Percentiles rank a stretch among this genome's conserved stretches.
These are phyloP conservation scores for Boletus reticuloceps DNA, from an alignment of 768 basidiomycete genomes.

Conservation along the genomic window DNA sequence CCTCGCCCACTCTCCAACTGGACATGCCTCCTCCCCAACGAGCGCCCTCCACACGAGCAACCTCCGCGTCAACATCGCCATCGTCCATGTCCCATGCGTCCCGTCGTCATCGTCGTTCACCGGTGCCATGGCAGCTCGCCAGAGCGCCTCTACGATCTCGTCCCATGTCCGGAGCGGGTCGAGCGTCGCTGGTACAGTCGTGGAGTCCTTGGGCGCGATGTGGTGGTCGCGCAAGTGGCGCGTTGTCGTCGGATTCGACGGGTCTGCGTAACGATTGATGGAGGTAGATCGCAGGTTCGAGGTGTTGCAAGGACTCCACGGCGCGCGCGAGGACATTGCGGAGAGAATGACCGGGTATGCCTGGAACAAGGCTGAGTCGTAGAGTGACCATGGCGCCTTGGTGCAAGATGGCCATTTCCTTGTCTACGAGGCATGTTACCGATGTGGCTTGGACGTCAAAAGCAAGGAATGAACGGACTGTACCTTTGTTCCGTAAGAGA, in stretches of 20 bases:
- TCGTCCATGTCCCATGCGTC: conserved; percentile 26
- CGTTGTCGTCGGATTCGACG: background rate
- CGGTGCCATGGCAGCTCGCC: conserved; percentile 25
- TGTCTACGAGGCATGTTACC: conserved; percentile 11
- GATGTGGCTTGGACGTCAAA: background rate
- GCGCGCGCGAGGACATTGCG: conserved; percentile 31
- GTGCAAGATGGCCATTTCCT: conserved; percentile 14
- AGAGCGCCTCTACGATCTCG: conserved; percentile 47
- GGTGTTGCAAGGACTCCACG: conserved; percentile 23
- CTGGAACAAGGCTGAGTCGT: conserved; percentile 37
- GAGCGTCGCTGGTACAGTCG: conserved; percentile 24
- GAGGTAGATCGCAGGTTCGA: conserved; percentile 25
- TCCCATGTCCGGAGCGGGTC: conserved; percentile 47
- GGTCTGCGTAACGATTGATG: background rate
- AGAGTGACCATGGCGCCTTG: conserved; percentile 33
- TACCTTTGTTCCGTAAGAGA: conserved; percentile 17
- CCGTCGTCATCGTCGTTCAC: background rate
- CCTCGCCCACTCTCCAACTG: conserved; percentile 58
- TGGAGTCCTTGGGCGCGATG: conserved; percentile 38
- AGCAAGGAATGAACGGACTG: background rate
- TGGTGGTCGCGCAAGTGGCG: conserved; percentile 25
- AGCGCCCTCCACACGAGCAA: conserved; percentile 56
- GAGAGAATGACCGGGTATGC: conserved; percentile 25
- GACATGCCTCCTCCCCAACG: conserved; percentile 35
- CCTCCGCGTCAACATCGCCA: conserved; percentile 53